These are phyloP conservation scores for Fusarium vanettenii DNA, from an alignment of 2,329 filamentous ascomycete genomes.

Conservation along the genomic window DNA sequence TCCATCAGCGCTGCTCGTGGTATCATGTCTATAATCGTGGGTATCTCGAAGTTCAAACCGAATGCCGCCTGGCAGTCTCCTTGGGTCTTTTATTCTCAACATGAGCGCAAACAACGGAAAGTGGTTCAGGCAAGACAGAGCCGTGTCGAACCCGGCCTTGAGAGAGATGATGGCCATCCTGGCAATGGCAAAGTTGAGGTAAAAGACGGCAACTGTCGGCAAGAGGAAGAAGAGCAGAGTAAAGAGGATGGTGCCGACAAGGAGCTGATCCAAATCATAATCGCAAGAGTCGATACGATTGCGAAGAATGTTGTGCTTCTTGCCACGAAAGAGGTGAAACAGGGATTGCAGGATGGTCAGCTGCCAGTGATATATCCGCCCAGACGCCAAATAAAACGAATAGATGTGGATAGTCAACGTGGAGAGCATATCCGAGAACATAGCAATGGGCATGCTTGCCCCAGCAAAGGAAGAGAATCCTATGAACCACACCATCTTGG, in stretches of 20 bases:
- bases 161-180: constrained; percentile 95
- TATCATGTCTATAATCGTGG: constrained; percentile 59
- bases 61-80: constrained; percentile 86
- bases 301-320: constrained; percentile 96
- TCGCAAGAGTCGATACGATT: constrained; percentile 99
- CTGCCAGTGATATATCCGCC: constrained; percentile 98
- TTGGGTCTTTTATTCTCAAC: constrained; percentile 93
- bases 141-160: constrained; percentile 91
- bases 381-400: constrained; percentile 96
- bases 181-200: constrained; percentile 93
- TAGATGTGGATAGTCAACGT: constrained; percentile 96
- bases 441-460: constrained; percentile 94
- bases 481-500: constrained; percentile 89
- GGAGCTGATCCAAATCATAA: constrained; percentile 96
- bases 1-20: constrained; percentile 54
- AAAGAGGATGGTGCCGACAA: constrained; percentile 96
- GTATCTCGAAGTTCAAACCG: constrained; percentile 89
- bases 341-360: constrained; percentile 95
- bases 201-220: constrained; percentile 95
- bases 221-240: constrained; percentile 94
- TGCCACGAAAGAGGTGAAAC: constrained; percentile 98
- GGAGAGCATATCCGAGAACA: constrained; percentile 94
- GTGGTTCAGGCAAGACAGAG: constrained; percentile 94
- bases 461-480: constrained; percentile 96
- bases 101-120: constrained; percentile 98